Base-by-base conservation (phyloP, 2,329 filamentous ascomycete species). In the Chrysosporium queenslandicum region DNA sequence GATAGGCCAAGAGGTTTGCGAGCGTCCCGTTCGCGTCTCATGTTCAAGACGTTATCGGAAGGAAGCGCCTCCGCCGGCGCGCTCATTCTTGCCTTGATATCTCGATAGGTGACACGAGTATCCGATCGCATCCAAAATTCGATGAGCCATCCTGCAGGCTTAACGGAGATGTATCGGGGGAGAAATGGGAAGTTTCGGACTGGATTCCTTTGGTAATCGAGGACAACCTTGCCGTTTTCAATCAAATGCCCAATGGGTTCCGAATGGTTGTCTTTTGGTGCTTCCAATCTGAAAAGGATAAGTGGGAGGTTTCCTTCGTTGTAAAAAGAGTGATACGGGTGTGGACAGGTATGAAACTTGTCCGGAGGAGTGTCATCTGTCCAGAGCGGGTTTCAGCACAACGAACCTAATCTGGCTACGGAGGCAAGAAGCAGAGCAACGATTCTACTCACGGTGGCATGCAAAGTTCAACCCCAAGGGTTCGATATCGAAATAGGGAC, bases 91-190 rank as follows among this genome's bases (percentile, higher is more conserved):
- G 60, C 61, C 20, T 61, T 60, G 45, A 66, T 62, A 42, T 66
- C 64, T 16, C 55, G 42, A 53, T 64, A 64, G 1, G 56, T 60
- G 21, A 66, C 53, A 3, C 63, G 59, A 2, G 48, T 39, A 40
- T 66, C 64, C 2, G 59, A 57, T 4, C 63, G 57, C 54, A 60
- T 59, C 64, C 64, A 66, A 53, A 57, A 64, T 49, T 66, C 64
- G 34, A 66, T 51, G 1, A 66, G 55, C 64, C 64, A 66, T 5
- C 53, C 61, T 1, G 57, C 23, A 4, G 60, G 57, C 1, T 56
- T 55, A n/a, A 55, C 37, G 20, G 62, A 59, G 47, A 66, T 65
- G 48, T 62, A 63, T 4, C 60, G 56, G 5, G 63, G 64, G 2
- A 66, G 56, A 50, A 65, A 62, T 1, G 50, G 32, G 46, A 63